These are phyloP conservation scores for Lanmaoa rubissima DNA, from an alignment of 768 basidiomycete species.

Conservation along the genomic window DNA sequence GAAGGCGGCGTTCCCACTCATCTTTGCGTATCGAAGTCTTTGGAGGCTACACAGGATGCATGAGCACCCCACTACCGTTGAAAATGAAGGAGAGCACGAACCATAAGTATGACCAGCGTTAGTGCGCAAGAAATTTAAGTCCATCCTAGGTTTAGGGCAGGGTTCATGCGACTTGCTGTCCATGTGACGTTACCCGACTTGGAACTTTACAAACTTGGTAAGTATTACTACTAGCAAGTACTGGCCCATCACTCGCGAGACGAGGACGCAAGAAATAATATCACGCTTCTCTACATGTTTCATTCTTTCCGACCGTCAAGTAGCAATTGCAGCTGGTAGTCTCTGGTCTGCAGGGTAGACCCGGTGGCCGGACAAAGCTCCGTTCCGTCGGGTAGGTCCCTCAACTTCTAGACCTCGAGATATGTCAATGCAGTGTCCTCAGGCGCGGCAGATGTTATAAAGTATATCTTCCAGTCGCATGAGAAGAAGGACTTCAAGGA, in stretches of 20 bases:
- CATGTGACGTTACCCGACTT: conserved; percentile 3
- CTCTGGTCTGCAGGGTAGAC: neutral
- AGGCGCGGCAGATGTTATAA: neutral
- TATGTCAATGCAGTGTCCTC: neutral
- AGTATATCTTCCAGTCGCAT: neutral
- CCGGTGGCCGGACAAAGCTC: neutral
- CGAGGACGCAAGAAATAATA: neutral
- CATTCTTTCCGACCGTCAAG: neutral
- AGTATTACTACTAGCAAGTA: neutral
- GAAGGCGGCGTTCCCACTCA: conserved; percentile 84
- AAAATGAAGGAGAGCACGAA: conserved; percentile 20
- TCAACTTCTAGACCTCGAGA: neutral
- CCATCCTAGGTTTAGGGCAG: conserved; percentile 40
- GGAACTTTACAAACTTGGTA: neutral
- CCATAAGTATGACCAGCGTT: conserved; percentile 30
- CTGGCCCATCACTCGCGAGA: neutral
- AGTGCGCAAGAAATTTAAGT: conserved; percentile 32
- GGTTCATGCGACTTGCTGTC: conserved; percentile 1
- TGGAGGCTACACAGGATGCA: conserved; percentile 35
- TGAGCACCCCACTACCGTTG: conserved; percentile 1
- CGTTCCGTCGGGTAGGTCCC: neutral
- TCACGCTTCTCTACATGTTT: neutral
- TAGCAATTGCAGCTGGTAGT: no score
- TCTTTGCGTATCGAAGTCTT: conserved; percentile 67
- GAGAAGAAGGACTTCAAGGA: neutral